Conservation (phyloP, 2,329 filamentous ascomycete genomes). For the Venturia nashicola region DNA sequence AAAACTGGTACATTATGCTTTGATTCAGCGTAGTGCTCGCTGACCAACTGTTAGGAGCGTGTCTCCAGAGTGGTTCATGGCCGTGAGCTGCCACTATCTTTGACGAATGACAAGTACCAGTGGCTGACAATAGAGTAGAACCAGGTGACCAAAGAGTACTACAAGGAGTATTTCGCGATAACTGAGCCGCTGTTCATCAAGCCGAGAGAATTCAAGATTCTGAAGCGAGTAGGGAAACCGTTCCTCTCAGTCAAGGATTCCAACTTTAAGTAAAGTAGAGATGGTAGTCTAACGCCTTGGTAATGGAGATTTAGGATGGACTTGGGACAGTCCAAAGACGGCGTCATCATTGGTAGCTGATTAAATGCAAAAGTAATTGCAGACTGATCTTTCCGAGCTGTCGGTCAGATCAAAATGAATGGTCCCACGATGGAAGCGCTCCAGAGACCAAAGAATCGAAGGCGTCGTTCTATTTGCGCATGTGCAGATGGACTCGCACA, state of each 20-base stretch:
- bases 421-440: too few relatives aligned
- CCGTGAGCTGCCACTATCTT: background rate
- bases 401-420: too few relatives aligned
- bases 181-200: constrained; percentile 2
- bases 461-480: too few relatives aligned
- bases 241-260: background rate
- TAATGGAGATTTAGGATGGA: background rate
- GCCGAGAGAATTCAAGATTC: constrained; percentile 2
- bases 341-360: too few relatives aligned
- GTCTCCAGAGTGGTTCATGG: background rate
- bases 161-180: background rate
- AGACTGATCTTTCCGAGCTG: too few relatives aligned
- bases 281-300: background rate
- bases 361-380: too few relatives aligned
- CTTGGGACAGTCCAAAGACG: too few relatives aligned
- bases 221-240: background rate
- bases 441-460: too few relatives aligned
- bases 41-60: background rate
- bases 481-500: too few relatives aligned
- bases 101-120: background rate
- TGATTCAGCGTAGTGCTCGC: background rate
- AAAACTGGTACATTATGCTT: background rate
- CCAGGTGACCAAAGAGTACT: background rate
- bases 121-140: background rate
- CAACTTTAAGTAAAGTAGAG: background rate